phyloP scores from a whole-genome alignment of 2,329 filamentous ascomycete genomes.

The Epichloe gansuensis region DNA sequence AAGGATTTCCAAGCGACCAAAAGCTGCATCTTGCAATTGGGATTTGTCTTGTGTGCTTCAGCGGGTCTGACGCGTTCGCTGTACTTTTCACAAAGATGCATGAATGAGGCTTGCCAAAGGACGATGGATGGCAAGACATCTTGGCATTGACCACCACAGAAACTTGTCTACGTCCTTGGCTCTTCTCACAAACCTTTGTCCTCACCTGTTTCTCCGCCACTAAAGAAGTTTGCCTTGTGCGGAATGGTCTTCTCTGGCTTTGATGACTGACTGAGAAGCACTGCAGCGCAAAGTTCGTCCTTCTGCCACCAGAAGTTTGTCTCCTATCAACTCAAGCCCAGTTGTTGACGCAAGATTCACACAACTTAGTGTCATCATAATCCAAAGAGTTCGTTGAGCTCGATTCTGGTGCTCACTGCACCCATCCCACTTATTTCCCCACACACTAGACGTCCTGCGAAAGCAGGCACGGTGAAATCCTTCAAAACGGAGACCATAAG shows the following conservation, averaged over 20 bases:
- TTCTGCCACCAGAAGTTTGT: background rate
- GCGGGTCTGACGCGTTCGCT: too few species aligned
- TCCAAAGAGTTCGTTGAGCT: background rate
- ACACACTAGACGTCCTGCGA: constrained; percentile 7
- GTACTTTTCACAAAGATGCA: too few species aligned
- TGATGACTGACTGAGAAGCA: background rate
- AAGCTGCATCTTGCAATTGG: too few species aligned
- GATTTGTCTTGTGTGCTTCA: too few species aligned
- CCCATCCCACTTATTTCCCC: background rate
- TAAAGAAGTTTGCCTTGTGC: too few species aligned
- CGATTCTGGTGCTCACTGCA: constrained; percentile 1
- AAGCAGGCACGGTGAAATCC: constrained; percentile 9
- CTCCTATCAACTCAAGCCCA: background rate
- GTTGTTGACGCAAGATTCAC: background rate
- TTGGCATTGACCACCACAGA: too few species aligned
- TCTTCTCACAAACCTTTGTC: too few species aligned
- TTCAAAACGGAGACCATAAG: constrained; percentile 11
- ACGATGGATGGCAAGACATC: too few species aligned
- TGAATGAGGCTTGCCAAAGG: too few species aligned
- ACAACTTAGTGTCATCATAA: background rate
- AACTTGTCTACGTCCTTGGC: too few species aligned
- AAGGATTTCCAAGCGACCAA: too few species aligned
- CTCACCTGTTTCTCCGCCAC: too few species aligned
- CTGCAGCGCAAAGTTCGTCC: background rate
- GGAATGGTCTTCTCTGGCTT: background rate